Percentiles rank a stretch among this genome's conserved stretches.
These are phyloP conservation scores for Coprinopsis sp. DNA, from an alignment of 768 basidiomycete species.

Conservation along the genomic window DNA sequence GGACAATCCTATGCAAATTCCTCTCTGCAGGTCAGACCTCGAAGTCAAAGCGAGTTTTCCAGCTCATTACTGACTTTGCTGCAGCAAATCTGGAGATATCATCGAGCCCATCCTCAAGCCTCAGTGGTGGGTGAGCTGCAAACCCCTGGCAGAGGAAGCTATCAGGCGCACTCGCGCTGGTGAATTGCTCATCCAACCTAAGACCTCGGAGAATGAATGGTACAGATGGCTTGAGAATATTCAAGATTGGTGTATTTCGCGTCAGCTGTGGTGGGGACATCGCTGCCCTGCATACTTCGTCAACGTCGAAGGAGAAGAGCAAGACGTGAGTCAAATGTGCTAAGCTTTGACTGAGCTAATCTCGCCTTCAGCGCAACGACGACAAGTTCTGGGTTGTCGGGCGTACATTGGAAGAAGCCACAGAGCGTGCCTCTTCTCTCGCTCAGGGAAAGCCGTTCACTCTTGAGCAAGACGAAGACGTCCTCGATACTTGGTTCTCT, in stretches of 20 bases:
- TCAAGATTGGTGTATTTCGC: constrained; percentile 99
- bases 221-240: constrained; percentile 92
- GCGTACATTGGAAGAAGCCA: constrained; percentile 71
- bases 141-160: constrained; percentile 85
- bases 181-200: constrained; percentile 79
- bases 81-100: constrained; percentile 91
- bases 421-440: constrained; percentile 62
- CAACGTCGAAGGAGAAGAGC: constrained; percentile 68
- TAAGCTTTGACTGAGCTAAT: not conserved
- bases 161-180: constrained; percentile 88
- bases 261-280: constrained; percentile 99
- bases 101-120: constrained; percentile 95
- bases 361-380: constrained; percentile 46
- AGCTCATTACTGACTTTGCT: constrained; percentile 7
- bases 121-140: constrained; percentile 98
- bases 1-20: constrained; percentile 97
- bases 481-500: constrained; percentile 99
- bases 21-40: constrained; percentile 71
- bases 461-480: constrained; percentile 92
- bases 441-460: constrained; percentile 65
- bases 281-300: constrained; percentile 94
- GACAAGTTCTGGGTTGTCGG: constrained; percentile 92
- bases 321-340: constrained; percentile 46
- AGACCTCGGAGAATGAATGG: constrained; percentile 89
- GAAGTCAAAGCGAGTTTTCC: not conserved